Conservation (phyloP, 1,284 basidiomycete species). For the Athelia psychrophila region DNA sequence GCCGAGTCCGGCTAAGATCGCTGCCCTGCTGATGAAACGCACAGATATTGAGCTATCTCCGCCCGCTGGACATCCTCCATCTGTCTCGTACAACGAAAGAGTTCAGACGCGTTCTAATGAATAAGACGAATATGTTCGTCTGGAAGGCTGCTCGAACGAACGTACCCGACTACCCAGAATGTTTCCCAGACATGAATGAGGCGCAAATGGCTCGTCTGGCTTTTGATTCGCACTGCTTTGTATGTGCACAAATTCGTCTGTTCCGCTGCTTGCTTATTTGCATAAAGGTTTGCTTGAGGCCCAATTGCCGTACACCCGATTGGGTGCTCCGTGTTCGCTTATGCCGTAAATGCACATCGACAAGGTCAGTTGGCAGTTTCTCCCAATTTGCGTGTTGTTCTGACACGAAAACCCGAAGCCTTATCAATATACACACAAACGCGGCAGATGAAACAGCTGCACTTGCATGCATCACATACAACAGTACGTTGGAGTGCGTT, state of each 20-base stretch:
- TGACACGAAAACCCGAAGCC: neutral
- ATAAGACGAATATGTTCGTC: neutral
- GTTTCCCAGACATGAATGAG: constrained; percentile 15
- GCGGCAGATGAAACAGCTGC: neutral
- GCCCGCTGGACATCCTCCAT: constrained; percentile 7
- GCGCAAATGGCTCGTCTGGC: constrained; percentile 21
- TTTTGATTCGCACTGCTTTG: constrained; percentile 22
- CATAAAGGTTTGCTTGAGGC: neutral
- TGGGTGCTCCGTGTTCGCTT: neutral
- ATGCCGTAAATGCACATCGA: neutral
- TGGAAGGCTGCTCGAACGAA: constrained; percentile 6
- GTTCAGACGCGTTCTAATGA: constrained; percentile 7
- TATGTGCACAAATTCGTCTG: constrained; percentile 2
- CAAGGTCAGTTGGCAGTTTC: neutral
- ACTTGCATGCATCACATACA: neutral
- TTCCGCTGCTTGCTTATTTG: neutral
- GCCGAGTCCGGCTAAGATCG: constrained; percentile 4
- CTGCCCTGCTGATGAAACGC: constrained; percentile 1
- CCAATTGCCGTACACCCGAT: neutral
- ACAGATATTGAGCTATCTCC: constrained; percentile 37
- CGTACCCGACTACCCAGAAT: constrained; percentile 4
- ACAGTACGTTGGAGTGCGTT: too few relatives aligned
- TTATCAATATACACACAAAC: neutral
- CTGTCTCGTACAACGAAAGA: constrained; percentile 7
- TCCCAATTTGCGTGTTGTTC: too few relatives aligned